Conservation (phyloP, 1,284 basidiomycete species). For the Wallemia mellicola region DNA sequence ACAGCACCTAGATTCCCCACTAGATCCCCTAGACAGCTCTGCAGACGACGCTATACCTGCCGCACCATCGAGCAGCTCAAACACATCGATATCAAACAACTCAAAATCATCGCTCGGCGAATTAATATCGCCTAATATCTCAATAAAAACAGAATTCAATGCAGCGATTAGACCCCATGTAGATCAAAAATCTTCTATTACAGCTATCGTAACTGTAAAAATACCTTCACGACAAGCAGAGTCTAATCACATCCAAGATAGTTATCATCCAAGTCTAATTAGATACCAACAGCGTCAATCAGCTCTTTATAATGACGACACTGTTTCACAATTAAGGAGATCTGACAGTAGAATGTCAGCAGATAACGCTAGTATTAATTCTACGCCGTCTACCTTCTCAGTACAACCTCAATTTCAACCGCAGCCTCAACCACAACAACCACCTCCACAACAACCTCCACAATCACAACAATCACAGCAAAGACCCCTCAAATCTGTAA, state of each 20-base stretch:
- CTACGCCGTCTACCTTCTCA: conserved; percentile 2
- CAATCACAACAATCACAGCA: conserved; percentile 4
- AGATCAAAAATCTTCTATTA: conserved; percentile 34
- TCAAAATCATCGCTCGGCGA: conserved; percentile 16
- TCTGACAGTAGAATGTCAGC: neutral
- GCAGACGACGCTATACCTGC: neutral
- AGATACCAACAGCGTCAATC: neutral
- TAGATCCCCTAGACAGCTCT: neutral
- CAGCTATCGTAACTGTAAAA: conserved; percentile 68
- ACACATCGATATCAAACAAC: neutral
- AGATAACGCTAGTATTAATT: conserved; percentile 2
- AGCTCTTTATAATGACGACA: conserved; percentile 4
- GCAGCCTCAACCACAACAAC: conserved; percentile 4
- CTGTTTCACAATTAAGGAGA: neutral
- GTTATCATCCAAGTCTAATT: neutral
- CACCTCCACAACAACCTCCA: conserved; percentile 3
- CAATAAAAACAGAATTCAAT: conserved; percentile 60
- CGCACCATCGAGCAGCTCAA: neutral
- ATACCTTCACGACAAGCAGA: conserved; percentile 42
- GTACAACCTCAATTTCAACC: conserved; percentile 8
- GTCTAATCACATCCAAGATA: conserved; percentile 26
- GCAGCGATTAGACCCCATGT: conserved; percentile 30
- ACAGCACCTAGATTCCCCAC: neutral
- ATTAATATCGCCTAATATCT: conserved; percentile 58
- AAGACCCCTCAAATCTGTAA: conserved; percentile 36